Evolutionary conservation across 2,329 filamentous ascomycete species (phyloP).

Genomic region (Botrytis porri): DNA sequence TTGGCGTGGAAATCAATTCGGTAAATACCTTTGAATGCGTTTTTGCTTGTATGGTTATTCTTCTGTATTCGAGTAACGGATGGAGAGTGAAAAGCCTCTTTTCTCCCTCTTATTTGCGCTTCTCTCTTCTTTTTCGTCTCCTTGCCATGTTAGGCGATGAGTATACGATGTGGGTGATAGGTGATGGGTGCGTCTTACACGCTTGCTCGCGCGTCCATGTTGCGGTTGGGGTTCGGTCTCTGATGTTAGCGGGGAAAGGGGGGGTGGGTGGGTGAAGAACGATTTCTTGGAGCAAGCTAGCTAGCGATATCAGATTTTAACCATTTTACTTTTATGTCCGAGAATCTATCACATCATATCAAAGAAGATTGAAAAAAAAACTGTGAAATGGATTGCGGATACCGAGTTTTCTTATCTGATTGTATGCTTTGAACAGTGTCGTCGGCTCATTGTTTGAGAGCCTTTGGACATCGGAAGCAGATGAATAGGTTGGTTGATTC

Average conservation of each 20-base stretch:
- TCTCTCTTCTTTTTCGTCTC: no score
- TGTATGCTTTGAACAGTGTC: neutral
- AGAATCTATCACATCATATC: neutral
- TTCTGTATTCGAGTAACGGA: neutral
- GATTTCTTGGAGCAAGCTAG: neutral
- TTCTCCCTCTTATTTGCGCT: neutral
- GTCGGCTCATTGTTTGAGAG: neutral
- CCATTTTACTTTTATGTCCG: neutral
- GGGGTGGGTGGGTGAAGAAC: neutral
- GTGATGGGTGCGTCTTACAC: neutral
- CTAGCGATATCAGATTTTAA: neutral
- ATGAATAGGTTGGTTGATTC: neutral
- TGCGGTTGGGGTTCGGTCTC: neutral
- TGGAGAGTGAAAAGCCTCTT: neutral
- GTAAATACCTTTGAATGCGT: neutral
- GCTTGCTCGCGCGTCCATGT: neutral
- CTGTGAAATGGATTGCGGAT: neutral
- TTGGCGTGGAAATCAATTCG: neutral
- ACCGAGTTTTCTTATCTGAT: fast-evolving
- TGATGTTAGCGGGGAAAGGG: neutral
- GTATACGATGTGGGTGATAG: neutral
- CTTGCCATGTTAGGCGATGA: neutral
- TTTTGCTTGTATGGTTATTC: neutral
- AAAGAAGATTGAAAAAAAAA: no score
- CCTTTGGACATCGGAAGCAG: neutral